phyloP scores from a whole-genome alignment of 306 rosid genomes.

The Sesbania bispinosa region DNA sequence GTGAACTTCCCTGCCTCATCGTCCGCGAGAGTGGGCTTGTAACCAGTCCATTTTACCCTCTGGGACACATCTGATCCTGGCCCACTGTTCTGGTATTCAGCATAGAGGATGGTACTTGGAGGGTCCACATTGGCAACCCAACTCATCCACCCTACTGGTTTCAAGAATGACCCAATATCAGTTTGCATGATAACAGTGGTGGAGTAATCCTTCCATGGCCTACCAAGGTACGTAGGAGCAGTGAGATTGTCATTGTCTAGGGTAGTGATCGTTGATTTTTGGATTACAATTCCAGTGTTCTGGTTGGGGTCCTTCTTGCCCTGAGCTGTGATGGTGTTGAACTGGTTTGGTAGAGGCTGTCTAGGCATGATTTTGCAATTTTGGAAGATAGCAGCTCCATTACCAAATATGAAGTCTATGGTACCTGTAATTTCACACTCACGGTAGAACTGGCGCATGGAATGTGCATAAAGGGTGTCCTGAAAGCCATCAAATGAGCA shows the following conservation, averaged over 20 bases:
- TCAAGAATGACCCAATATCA: slow-evolving; percentile 48
- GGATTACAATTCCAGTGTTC: slow-evolving; percentile 78
- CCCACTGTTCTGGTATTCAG: slow-evolving; percentile 68
- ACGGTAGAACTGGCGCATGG: slow-evolving; percentile 89
- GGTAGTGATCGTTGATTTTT: slow-evolving; percentile 47
- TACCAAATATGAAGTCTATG: slow-evolving; percentile 92
- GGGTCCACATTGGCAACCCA: slow-evolving; percentile 64
- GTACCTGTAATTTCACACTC: slow-evolving; percentile 83
- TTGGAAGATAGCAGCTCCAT: slow-evolving; percentile 78
- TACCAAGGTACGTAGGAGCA: slow-evolving; percentile 70
- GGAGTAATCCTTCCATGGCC: slow-evolving; percentile 90
- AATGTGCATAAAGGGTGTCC: slow-evolving; percentile 86
- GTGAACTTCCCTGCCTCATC: slow-evolving; percentile 51
- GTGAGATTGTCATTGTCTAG: slow-evolving; percentile 34
- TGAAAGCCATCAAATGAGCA: slow-evolving; percentile 79
- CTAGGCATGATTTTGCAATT: slow-evolving; percentile 65
- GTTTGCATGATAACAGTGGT: slow-evolving; percentile 74
- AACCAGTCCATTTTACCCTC: slow-evolving; percentile 79
- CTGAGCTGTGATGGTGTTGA: slow-evolving; percentile 93
- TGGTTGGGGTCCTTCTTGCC: slow-evolving; percentile 81
- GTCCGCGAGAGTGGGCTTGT: slow-evolving; percentile 43
- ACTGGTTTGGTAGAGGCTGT: slow-evolving; percentile 71
- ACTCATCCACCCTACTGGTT: slow-evolving; percentile 68
- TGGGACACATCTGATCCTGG: slow-evolving; percentile 47
- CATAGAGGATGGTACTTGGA: slow-evolving; percentile 57